These are phyloP conservation scores for Thelonectria olida DNA, from an alignment of 2,329 filamentous ascomycete genomes.

Conservation along the genomic window DNA sequence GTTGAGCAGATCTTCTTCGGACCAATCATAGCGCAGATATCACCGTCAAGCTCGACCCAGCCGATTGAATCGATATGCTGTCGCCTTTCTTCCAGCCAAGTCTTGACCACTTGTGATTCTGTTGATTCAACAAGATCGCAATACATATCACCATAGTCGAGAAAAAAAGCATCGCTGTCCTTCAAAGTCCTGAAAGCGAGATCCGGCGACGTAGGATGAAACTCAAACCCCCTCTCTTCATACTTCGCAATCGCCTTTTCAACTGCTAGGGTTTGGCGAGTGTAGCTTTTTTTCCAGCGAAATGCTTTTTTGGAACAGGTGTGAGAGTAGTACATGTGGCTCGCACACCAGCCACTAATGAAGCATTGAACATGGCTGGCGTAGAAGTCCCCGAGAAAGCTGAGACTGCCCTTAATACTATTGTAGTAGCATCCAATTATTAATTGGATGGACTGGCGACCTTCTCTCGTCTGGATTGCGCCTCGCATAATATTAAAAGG, in stretches of 20 bases:
- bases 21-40: constrained; percentile 8
- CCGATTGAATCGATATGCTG: constrained; percentile 12
- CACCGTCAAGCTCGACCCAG: constrained; percentile 15
- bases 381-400: constrained; percentile 24
- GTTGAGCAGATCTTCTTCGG: constrained; percentile 6
- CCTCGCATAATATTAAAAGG: constrained; percentile 16
- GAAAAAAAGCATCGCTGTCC: constrained; percentile 9
- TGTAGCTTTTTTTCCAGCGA: constrained; percentile 1
- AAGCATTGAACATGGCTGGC: constrained; percentile 23
- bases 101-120: constrained; percentile 3
- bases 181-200: constrained; percentile 10
- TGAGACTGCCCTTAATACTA: constrained; percentile 15
- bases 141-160: constrained; percentile 20
- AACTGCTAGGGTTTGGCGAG: not conserved
- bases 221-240: constrained; percentile 9
- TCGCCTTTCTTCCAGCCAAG: constrained; percentile 11
- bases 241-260: constrained; percentile 14
- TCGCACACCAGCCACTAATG: constrained; percentile 18
- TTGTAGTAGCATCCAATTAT: constrained; percentile 17
- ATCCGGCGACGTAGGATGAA: not conserved
- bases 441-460: constrained; percentile 9
- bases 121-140: not conserved
- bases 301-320: constrained; percentile 1
- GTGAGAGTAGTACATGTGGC: constrained; percentile 21
- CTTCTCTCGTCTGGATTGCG: constrained; percentile 3